These are phyloP conservation scores for Calonectria montana DNA, from an alignment of 2,329 filamentous ascomycete species.

Conservation along the genomic window DNA sequence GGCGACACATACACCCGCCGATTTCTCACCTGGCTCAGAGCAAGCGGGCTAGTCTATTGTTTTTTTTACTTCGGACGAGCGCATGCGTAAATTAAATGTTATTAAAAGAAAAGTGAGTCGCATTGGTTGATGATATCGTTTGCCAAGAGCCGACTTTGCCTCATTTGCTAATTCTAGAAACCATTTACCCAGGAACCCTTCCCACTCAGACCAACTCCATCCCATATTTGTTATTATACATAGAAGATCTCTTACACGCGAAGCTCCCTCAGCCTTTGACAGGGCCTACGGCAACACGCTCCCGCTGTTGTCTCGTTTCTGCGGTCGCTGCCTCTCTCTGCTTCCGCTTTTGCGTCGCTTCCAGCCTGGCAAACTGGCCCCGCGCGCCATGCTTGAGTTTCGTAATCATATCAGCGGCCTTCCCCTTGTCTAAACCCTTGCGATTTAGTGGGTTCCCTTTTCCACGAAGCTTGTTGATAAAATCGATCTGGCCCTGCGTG, in stretches of 20 bases:
- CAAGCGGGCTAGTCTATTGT: neutral
- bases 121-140: neutral
- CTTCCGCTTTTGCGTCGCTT: conserved; percentile 63
- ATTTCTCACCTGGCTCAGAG: neutral
- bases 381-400: conserved; percentile 87
- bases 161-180: conserved; percentile 6
- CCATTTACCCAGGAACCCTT: neutral
- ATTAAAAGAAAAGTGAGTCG: neutral
- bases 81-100: neutral
- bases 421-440: conserved; percentile 78
- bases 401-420: conserved; percentile 90
- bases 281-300: conserved; percentile 68
- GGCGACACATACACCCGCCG: conserved; percentile 4
- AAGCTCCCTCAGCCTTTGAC: conserved; percentile 29
- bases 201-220: conserved; percentile 18
- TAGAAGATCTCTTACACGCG: conserved; percentile 29
- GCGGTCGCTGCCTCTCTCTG: conserved; percentile 50
- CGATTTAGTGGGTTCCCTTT: conserved; percentile 63
- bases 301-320: conserved; percentile 57
- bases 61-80: neutral
- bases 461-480: conserved; percentile 74
- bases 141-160: neutral
- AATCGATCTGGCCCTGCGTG: conserved; percentile 72
- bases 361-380: conserved; percentile 68
- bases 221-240: conserved; percentile 13